Base-by-base conservation (phyloP, 2,329 filamentous ascomycete species). In the Taxawa tesnikishii region DNA sequence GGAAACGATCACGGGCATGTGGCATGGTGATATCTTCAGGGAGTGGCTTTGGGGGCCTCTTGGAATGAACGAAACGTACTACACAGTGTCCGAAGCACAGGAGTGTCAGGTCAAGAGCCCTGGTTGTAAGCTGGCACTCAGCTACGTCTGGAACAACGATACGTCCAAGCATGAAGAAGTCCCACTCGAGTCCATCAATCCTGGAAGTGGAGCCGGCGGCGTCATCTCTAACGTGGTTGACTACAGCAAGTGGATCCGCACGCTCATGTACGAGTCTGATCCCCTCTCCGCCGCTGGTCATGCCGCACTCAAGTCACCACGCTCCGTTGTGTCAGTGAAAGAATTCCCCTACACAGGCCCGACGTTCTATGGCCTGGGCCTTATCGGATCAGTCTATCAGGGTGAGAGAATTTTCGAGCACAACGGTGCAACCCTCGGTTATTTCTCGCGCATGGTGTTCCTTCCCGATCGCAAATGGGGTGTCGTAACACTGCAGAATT, bases 181-280 rank as follows among this genome's bases (percentile, higher is more conserved):
- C 16, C 21, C 38, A 3, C 36, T 34, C 32, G 23, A 38, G 12
- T 15, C 32, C 24, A 18, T 40, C 5, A 40, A 43, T 12, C 39
- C 39, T 5, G 9, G 36, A 3, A 39, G 39, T 11, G 47, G 47
- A 23, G 43, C 47, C 13, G 46, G 44, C 9, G 43, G 43, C 8
- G 38, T 46, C 32, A 40, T 71, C 14, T 64, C 61, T 14, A 67
- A 57, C 28, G 65, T 65, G 2, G 32, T 54, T 6, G 68, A 73
- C 48, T 72, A 68, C 43, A 46, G 56, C 2, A 62, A 59, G 41
- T 75, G 69, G 70, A 41, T 71, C 3, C 50, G 53, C 15, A 64
- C 61, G 13, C 49, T 72, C 15, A 48, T 74, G 15, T 44, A 55
- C n/a, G 45, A 43, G 21, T 46, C 49, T 2, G 36, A 31, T 6